Percentiles rank a stretch among this genome's conserved stretches.
These are phyloP conservation scores for Myriosclerotinia scirpicola DNA, from an alignment of 2,329 filamentous ascomycete genomes.

Conservation along the genomic window DNA sequence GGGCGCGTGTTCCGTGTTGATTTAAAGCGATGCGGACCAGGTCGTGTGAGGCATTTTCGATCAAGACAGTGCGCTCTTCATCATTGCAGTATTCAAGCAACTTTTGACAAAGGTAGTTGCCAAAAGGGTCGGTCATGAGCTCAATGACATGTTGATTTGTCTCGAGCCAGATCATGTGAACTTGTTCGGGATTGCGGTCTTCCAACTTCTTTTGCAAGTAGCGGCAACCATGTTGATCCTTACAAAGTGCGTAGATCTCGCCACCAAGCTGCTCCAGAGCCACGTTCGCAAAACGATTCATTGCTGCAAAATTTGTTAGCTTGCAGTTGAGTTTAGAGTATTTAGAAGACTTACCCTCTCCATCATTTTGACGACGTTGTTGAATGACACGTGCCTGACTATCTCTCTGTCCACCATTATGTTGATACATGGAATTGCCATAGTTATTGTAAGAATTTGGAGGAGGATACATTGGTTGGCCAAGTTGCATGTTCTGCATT, in stretches of 20 bases:
- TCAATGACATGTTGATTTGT: constrained; percentile 93
- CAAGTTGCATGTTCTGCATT: constrained; percentile 66
- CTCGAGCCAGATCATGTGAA: constrained; percentile 92
- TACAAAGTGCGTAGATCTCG: constrained; percentile 87
- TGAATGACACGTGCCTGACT: constrained; percentile 75
- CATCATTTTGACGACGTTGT: constrained; percentile 71
- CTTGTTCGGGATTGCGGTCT: constrained; percentile 77
- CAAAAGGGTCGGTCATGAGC: constrained; percentile 98
- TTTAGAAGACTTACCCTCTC: constrained; percentile 55
- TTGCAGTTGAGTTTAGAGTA: background rate
- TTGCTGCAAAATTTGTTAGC: constrained; percentile 47
- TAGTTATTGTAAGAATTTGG: constrained; percentile 53
- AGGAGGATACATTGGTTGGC: constrained; percentile 53
- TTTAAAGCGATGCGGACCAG: constrained; percentile 94
- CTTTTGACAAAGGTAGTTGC: constrained; percentile 99
- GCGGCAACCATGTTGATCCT: constrained; percentile 96
- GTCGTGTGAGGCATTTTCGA: constrained; percentile 82
- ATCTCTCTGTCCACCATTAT: constrained; percentile 59
- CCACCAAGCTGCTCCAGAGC: constrained; percentile 78
- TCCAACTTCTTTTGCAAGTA: constrained; percentile 97
- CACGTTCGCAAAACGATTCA: constrained; percentile 81
- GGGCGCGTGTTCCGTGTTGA: constrained; percentile 91
- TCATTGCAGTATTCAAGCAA: constrained; percentile 93
- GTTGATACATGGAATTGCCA: constrained; percentile 32
- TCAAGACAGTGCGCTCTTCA: constrained; percentile 88